Conservation (phyloP, 768 basidiomycete species). For the Russula dissimulans region DNA sequence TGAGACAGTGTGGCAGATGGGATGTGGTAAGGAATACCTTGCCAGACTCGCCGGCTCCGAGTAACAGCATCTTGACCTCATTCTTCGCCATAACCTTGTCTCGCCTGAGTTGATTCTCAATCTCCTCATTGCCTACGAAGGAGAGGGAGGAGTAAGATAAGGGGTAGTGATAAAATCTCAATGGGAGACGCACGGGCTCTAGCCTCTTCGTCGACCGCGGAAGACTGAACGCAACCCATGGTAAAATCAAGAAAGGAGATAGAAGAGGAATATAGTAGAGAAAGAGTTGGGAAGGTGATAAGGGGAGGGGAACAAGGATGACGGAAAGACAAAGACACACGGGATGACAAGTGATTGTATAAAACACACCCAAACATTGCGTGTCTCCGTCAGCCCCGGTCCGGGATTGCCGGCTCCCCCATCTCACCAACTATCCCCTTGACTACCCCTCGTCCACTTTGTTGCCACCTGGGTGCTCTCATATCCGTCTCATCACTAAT, state of each 20-base stretch:
- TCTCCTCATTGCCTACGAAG: constrained; percentile 78
- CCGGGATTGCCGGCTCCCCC: too few relatives aligned
- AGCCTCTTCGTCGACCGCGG: constrained; percentile 67
- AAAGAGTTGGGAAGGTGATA: background rate
- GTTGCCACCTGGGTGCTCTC: too few relatives aligned
- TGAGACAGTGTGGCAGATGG: background rate
- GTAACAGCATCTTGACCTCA: constrained; percentile 91
- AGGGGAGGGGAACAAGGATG: constrained; percentile 21
- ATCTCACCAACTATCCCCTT: too few relatives aligned
- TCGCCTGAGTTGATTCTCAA: constrained; percentile 84
- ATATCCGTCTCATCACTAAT: too few relatives aligned
- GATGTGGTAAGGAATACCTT: constrained; percentile 43
- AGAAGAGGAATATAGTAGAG: background rate
- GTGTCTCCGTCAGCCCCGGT: too few relatives aligned
- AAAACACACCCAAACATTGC: too few relatives aligned
- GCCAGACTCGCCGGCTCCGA: constrained; percentile 95
- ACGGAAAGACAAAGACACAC: background rate
- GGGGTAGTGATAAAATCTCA: background rate
- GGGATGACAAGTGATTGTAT: background rate
- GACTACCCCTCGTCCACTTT: too few relatives aligned
- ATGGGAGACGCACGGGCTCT: constrained; percentile 60
- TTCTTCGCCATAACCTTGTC: constrained; percentile 86
- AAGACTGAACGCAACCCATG: constrained; percentile 72
- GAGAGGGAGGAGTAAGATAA: background rate
- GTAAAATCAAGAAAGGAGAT: constrained; percentile 9